Evolutionary conservation across 306 rosid genomes (phyloP).

Genomic region (Lotus japonicus): DNA sequence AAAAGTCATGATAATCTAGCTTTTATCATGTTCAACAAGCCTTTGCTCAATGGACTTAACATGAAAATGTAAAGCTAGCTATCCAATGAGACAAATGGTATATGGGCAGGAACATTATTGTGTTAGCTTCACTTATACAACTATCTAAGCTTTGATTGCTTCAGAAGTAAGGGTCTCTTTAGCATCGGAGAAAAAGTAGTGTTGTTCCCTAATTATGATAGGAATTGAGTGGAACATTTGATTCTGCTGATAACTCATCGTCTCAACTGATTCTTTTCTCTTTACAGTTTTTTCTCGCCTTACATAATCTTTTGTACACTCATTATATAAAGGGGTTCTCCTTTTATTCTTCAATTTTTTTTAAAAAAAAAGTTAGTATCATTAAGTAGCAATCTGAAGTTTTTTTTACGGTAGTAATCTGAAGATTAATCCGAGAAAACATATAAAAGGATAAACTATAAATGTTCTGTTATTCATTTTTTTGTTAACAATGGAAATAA

Average conservation of each 20-base stretch:
- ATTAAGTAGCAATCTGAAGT: no score
- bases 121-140: not conserved
- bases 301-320: no score
- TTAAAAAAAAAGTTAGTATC: no score
- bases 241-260: not conserved
- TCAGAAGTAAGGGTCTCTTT: constrained; percentile 8
- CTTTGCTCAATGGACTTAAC: not conserved
- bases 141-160: constrained; percentile 14
- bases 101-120: constrained; percentile 8
- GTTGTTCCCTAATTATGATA: constrained; percentile 8
- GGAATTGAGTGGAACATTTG: not conserved
- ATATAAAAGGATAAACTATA: no score
- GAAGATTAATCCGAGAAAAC: no score
- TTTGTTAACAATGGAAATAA: no score
- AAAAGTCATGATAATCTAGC: not conserved
- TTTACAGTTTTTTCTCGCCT: no score
- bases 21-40: constrained; percentile 13
- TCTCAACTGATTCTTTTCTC: not conserved
- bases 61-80: not conserved
- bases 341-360: no score
- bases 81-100: not conserved
- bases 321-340: no score
- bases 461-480: no score
- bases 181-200: not conserved
- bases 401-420: no score